These are phyloP conservation scores for Hymenoscyphus infarciens DNA, from an alignment of 2,329 filamentous ascomycete species.

Conservation along the genomic window DNA sequence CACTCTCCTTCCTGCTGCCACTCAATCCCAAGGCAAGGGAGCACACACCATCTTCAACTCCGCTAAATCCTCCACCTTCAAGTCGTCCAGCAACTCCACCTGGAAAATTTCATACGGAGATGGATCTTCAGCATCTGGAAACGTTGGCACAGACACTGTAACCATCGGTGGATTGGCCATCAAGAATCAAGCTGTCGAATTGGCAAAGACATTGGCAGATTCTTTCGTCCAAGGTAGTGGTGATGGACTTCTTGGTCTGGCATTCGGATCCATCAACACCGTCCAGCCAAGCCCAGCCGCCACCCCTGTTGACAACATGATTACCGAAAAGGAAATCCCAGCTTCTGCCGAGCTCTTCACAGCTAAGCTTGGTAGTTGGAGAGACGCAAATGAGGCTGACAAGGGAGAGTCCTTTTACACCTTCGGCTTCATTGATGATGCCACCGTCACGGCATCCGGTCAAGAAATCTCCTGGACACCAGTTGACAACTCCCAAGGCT, in stretches of 20 bases:
- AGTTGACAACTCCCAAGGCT: constrained; percentile 61
- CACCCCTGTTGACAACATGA: constrained; percentile 69
- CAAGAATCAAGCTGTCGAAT: constrained; percentile 60
- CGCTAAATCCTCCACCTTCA: constrained; percentile 57
- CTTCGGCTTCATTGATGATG: constrained; percentile 67
- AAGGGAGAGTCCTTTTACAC: constrained; percentile 61
- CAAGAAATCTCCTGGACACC: constrained; percentile 56
- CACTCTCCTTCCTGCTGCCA: constrained; percentile 42
- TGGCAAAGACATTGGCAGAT: constrained; percentile 55
- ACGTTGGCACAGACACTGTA: constrained; percentile 61
- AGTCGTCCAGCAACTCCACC: constrained; percentile 43
- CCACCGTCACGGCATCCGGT: constrained; percentile 51
- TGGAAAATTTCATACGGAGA: constrained; percentile 71
- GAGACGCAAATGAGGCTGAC: constrained; percentile 43
- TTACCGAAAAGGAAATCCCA: constrained; percentile 51
- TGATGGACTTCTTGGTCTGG: constrained; percentile 66
- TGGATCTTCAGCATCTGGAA: constrained; percentile 61
- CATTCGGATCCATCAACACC: constrained; percentile 62
- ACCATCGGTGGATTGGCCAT: constrained; percentile 59
- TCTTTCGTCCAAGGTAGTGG: constrained; percentile 54
- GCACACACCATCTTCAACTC: constrained; percentile 57
- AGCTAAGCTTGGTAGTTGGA: constrained; percentile 52
- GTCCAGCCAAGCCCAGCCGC: constrained; percentile 51
- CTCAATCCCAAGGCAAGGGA: constrained; percentile 29
- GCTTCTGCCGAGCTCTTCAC: constrained; percentile 52